Evolutionary conservation across 2,329 filamentous ascomycete species (phyloP).

Genomic region (Fusarium tricinctum): DNA sequence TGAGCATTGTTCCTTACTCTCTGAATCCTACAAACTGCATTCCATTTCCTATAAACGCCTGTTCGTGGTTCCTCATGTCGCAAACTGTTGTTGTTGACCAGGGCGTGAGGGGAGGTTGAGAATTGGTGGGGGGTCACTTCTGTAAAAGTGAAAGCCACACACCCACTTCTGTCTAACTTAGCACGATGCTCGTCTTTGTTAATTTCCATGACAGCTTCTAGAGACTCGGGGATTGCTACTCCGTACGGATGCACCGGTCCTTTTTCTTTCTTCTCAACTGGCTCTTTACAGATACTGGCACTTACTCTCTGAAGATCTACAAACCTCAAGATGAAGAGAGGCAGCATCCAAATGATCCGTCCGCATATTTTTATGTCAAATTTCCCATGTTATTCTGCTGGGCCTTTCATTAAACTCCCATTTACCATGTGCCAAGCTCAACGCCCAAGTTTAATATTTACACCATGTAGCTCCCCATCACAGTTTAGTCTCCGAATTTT

Average conservation of each 20-base stretch:
- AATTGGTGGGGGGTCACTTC: slow-evolving; percentile 25
- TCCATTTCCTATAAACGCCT: not conserved
- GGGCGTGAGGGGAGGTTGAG: slow-evolving; percentile 28
- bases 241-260: too few species aligned
- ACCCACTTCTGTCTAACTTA: slow-evolving; percentile 7
- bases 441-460: not conserved
- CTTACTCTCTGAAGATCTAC: slow-evolving; percentile 23
- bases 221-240: too few species aligned
- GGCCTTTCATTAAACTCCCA: slow-evolving; percentile 22
- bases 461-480: slow-evolving; percentile 1
- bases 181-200: slow-evolving; percentile 7
- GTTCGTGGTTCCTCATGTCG: slow-evolving; percentile 2
- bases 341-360: slow-evolving; percentile 16
- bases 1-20: not conserved
- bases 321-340: slow-evolving; percentile 27
- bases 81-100: slow-evolving; percentile 15
- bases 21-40: not conserved
- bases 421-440: slow-evolving; percentile 20
- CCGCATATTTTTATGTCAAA: slow-evolving; percentile 23
- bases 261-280: not conserved
- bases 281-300: not conserved
- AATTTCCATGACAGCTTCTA: not conserved
- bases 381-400: slow-evolving; percentile 26
- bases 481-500: slow-evolving; percentile 37
- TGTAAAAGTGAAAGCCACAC: slow-evolving; percentile 1